Base-by-base conservation (phyloP, 306 rosid species). In the Astragalus membranaceus region DNA sequence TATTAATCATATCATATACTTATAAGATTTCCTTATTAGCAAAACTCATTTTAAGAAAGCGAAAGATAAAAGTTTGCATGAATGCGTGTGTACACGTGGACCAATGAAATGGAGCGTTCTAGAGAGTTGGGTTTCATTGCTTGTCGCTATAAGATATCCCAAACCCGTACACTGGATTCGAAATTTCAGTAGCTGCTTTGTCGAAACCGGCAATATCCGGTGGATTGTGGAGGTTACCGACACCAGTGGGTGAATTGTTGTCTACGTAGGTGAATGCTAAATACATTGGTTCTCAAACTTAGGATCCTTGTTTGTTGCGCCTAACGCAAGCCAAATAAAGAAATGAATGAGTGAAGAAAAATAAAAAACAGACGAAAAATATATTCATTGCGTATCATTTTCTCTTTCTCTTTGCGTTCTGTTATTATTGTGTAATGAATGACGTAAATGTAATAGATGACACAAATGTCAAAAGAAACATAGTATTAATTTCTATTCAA, bases 181-280 rank as follows among this genome's bases (percentile, higher is more conserved):
- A 80, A 81, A 80, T 80, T 88, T 82, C 59, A 48, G 70, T 77
- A 36, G 41, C 41, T 7, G 81, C 63, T 73, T 84, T 78, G 66
- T 73, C 67, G 1, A 53, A 6, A 81, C 84, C 70, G 79, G 51
- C 50, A 44, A 68, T 76, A 20, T 68, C 82, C 85, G 75, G 92
- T 89, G 1, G 50, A 9, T 41, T 59, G 32, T 51, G 33, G 33
- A 5, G 1, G 54, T 16, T 41, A 80, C 89, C 36, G 82, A 76
- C 91, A 84, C 80, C 47, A 5, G 41, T 7, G 41, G 8, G 41
- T 36, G 6, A 7, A 36, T 5, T 36, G 3, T 36, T 36, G 30
- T 26, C 41, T 36, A 36, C 89, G 85, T 85, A 67, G 44, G 56
- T 1, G 56, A 87, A 53, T 53, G 59, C 14, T 33, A 23, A 53